Base-by-base conservation (phyloP, 2,329 filamentous ascomycete genomes). In the Verticillium zaregamsianum region DNA sequence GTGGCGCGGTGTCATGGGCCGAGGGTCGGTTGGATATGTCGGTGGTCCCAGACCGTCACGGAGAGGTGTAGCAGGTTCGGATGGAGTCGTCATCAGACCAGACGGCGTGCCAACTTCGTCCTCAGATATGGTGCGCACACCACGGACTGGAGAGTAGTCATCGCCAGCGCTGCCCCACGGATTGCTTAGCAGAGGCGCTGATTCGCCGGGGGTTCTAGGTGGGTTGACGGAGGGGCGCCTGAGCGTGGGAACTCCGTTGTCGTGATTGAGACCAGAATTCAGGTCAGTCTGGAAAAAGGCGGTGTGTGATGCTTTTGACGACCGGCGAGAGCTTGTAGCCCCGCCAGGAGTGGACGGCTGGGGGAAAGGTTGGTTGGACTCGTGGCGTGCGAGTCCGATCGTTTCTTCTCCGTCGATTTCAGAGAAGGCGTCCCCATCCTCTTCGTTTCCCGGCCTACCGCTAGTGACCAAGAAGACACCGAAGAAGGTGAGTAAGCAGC, bases 401-500 rank as follows among this genome's bases (percentile, higher is more conserved):
- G 84, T 86, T 67, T 89, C 88, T 65, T 89, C 86, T 39, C 85
- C 85, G 55, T 87, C 85, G 32, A 76, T 77, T 52, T 87, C 84
- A 3, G 78, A 83, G 17, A 85, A 82, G 20, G 71, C 20, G 8
- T 88, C 85, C 3, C 86, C 82, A 8, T 88, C 85, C 3, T 86
- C 82, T 3, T 86, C 82, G 12, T 81, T 77, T 15, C 75, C 78
- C 58, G 84, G 79, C 67, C 93, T 84, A 60, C 92, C 93, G 69
- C 90, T 96, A 1, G 95, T 98, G 71, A 99, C 97, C 67, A 97
- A 85, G 76, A 95, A 98, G n/a, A 99, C 95, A 11, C 95, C 95
- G 63, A 94, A 88, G 74, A 99, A 99, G 1, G 95, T 99, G 66
- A 99, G 77, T 5, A 92, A 81, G 75, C 95, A 99, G 40, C 95